Evolutionary conservation across 108 stramenopile genomes (phyloP).

Genomic region (Cyclotella kingstonii): DNA sequence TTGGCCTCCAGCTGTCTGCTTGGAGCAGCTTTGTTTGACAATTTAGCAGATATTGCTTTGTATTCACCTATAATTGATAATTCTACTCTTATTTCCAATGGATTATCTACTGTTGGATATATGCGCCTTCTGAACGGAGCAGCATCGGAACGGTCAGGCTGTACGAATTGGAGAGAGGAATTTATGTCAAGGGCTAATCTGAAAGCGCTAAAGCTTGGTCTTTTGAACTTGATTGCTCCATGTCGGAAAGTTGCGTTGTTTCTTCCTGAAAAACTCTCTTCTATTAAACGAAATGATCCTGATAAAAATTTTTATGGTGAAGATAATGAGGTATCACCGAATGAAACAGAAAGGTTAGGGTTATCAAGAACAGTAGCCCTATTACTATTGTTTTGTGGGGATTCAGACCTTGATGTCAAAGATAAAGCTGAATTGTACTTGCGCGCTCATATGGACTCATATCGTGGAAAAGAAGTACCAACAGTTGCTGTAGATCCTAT

Average conservation of each 20-base stretch:
- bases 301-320: not conserved
- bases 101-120: constrained; percentile 53
- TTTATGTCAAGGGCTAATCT: constrained; percentile 22
- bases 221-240: constrained; percentile 72
- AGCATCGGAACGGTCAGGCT: constrained; percentile 45
- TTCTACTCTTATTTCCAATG: constrained; percentile 57
- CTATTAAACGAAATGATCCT: not conserved
- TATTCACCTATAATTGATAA: constrained; percentile 42
- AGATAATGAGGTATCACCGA: not conserved
- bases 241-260: constrained; percentile 59
- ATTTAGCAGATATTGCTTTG: constrained; percentile 59
- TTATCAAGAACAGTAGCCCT: constrained; percentile 61
- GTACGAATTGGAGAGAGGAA: constrained; percentile 50
- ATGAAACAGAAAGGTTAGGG: constrained; percentile 11
- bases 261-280: constrained; percentile 15
- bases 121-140: constrained; percentile 51
- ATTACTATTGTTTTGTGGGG: constrained; percentile 60
- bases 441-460: constrained; percentile 62
- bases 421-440: constrained; percentile 55
- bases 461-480: constrained; percentile 30
- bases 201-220: constrained; percentile 48
- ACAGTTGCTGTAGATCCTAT: not conserved
- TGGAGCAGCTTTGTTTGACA: constrained; percentile 58
- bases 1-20: constrained; percentile 13
- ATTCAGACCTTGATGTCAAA: constrained; percentile 57